These are phyloP conservation scores for Tephrocybe sp. DNA, from an alignment of 768 basidiomycete genomes.

Conservation along the genomic window DNA sequence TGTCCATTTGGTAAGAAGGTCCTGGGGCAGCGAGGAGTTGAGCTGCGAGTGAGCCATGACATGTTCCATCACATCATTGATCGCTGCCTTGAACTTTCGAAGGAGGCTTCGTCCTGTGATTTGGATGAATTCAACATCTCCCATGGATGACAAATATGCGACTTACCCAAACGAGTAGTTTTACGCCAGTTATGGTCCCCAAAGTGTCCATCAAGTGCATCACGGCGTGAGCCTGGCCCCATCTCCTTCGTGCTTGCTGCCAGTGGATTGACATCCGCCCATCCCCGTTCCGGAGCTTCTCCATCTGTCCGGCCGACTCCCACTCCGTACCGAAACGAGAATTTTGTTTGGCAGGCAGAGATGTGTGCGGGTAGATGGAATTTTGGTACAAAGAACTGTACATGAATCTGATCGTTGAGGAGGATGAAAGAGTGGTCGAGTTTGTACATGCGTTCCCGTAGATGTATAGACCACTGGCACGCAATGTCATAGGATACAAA, in stretches of 20 bases:
- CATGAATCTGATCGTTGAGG: background rate
- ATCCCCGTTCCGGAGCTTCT: conserved; percentile 30
- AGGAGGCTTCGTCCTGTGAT: conserved; percentile 7
- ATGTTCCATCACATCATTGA: conserved; percentile 4
- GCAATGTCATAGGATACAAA: conserved; percentile 20
- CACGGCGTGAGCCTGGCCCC: conserved; percentile 28
- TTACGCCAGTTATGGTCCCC: conserved; percentile 28
- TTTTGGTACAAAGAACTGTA: conserved; percentile 24
- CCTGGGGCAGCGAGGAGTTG: conserved; percentile 1
- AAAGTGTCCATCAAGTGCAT: conserved; percentile 26
- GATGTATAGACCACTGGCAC: conserved; percentile 17
- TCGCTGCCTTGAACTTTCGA: conserved; percentile 8
- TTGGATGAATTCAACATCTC: background rate
- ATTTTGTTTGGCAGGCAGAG: conserved; percentile 19
- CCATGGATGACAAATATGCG: background rate
- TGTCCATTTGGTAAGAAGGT: conserved; percentile 4
- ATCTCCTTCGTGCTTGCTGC: conserved; percentile 33
- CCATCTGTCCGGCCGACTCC: conserved; percentile 32
- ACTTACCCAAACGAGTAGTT: conserved; percentile 20
- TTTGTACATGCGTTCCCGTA: conserved; percentile 14
- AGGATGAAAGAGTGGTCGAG: conserved; percentile 1
- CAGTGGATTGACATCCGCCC: conserved; percentile 25
- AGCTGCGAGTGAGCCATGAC: conserved; percentile 3
- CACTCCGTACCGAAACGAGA: conserved; percentile 19
- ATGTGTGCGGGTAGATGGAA: conserved; percentile 25